These are phyloP conservation scores for Leersia perrieri DNA, from an alignment of 176 grass and related monocot genomes.

Conservation along the genomic window DNA sequence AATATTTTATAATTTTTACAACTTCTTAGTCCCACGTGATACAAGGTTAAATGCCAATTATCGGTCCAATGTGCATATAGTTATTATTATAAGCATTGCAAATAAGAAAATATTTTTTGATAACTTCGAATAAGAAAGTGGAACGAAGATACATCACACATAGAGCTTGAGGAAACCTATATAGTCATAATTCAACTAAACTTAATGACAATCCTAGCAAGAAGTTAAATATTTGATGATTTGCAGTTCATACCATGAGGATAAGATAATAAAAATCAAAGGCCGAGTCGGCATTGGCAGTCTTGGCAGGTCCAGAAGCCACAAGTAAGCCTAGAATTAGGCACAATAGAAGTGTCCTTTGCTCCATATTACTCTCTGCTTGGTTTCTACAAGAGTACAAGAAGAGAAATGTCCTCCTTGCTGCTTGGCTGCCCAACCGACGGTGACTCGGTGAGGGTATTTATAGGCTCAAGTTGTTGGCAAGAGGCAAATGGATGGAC, in stretches of 20 bases:
- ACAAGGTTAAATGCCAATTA: neutral
- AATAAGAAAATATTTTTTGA: neutral
- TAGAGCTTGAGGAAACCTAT: no score
- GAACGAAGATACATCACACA: no score
- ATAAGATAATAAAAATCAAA: conserved; percentile 51
- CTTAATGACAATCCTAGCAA: neutral
- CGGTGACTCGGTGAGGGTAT: neutral
- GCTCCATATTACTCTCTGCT: conserved; percentile 16
- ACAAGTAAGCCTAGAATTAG: conserved; percentile 20
- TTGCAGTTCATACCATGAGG: conserved; percentile 33
- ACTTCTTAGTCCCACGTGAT: no score
- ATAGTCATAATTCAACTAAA: neutral
- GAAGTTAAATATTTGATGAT: neutral
- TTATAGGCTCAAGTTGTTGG: conserved; percentile 2
- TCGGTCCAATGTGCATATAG: neutral
- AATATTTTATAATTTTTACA: neutral
- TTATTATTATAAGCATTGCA: neutral
- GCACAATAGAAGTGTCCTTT: conserved; percentile 10
- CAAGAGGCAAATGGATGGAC: neutral
- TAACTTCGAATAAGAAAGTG: no score
- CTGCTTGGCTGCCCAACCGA: neutral
- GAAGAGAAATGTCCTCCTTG: neutral
- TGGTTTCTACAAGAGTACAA: neutral
- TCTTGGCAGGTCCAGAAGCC: conserved; percentile 5
- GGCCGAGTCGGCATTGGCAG: conserved; percentile 5